These are phyloP conservation scores for Sindora glabra DNA, from an alignment of 306 rosid genomes.

Conservation along the genomic window DNA sequence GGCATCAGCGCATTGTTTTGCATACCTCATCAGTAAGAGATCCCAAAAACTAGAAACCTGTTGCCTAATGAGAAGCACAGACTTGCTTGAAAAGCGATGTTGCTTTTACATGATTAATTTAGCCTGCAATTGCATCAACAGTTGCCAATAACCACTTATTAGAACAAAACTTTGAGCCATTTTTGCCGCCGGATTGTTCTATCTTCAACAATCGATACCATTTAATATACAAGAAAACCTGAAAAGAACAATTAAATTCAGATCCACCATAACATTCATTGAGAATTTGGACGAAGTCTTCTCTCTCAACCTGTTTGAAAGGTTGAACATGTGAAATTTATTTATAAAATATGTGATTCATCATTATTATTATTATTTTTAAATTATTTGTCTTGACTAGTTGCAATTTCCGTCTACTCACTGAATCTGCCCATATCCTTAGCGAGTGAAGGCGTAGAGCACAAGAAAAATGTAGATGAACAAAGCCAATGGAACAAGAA, in stretches of 20 bases:
- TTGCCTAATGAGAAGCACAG: not conserved
- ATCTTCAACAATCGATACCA: not conserved
- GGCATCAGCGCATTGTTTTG: slow-evolving; percentile 27
- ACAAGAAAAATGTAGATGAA: slow-evolving; percentile 54
- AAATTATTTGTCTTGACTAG: no score
- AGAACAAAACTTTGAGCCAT: not conserved
- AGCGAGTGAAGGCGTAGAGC: slow-evolving; percentile 62
- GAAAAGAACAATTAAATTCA: not conserved
- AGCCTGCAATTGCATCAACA: no score
- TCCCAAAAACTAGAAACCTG: not conserved
- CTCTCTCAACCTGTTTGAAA: not conserved
- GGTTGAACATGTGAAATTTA: no score
- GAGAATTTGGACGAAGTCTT: not conserved
- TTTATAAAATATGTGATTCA: no score
- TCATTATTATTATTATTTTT: no score
- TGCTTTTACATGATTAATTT: no score
- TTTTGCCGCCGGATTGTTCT: not conserved
- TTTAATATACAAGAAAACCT: not conserved
- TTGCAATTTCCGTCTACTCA: no score
- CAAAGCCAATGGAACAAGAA: slow-evolving; percentile 67
- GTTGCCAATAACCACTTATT: no score
- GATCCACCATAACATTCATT: not conserved
- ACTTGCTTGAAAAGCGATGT: slow-evolving; percentile 22
- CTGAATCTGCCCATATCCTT: not conserved
- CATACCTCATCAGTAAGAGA: not conserved